A percentile compares a stretch with the other conserved stretches of the same genome.
These are phyloP conservation scores for Magnolia officinalis DNA, from an alignment of 164 flowering plant species.

Conservation along the genomic window DNA sequence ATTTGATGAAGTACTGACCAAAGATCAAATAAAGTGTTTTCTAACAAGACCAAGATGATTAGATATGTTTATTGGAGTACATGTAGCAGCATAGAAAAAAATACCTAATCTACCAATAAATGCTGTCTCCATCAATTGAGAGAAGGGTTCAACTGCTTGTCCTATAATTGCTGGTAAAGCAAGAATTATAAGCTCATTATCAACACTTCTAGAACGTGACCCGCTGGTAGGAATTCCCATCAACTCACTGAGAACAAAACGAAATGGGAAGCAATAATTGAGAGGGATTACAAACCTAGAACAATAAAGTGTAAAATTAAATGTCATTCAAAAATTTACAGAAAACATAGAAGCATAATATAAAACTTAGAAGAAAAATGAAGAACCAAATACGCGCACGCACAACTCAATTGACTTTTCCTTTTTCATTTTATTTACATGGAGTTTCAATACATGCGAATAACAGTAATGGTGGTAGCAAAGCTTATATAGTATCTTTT, in stretches of 20 bases:
- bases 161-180: constrained; percentile 87
- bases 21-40: no score
- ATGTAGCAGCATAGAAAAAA: neutral
- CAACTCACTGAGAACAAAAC: constrained; percentile 34
- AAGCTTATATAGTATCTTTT: neutral
- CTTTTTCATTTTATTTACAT: neutral
- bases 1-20: no score
- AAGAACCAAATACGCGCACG: no score
- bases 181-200: constrained; percentile 62
- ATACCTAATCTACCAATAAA: constrained; percentile 89
- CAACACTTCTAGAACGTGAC: constrained; percentile 35
- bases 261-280: neutral
- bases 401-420: neutral
- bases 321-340: neutral
- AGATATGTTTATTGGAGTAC: neutral
- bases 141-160: constrained; percentile 83
- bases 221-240: constrained; percentile 13
- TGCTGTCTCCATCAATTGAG: constrained; percentile 94
- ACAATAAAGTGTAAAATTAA: neutral
- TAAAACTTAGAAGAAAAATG: neutral
- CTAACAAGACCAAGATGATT: no score
- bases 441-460: neutral
- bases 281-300: neutral
- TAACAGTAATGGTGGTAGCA: neutral
- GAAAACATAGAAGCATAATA: neutral